These are phyloP conservation scores for Acacia pycnantha DNA, from an alignment of 331 rosid genomes.

Conservation along the genomic window DNA sequence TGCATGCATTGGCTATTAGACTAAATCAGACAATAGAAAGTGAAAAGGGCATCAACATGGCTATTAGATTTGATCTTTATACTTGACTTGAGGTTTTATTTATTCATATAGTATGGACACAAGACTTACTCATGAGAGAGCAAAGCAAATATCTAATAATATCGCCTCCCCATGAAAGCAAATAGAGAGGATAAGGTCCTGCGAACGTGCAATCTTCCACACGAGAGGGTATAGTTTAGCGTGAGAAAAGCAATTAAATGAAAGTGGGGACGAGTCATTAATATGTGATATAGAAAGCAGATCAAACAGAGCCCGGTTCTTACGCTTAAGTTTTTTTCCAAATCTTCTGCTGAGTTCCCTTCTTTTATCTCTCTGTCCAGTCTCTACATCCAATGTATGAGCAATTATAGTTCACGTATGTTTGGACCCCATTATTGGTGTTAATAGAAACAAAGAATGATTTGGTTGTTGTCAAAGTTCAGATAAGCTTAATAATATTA, in stretches of 20 bases:
- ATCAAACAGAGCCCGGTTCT: conserved; percentile 33
- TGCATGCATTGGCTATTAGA: neutral
- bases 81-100: neutral
- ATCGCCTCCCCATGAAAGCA: conserved; percentile 3
- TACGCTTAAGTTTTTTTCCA: neutral
- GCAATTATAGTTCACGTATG: conserved; percentile 18
- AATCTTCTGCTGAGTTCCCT: neutral
- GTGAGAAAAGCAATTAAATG: conserved; percentile 29
- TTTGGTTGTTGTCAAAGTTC: conserved; percentile 33
- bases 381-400: conserved; percentile 32
- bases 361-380: neutral
- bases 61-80: neutral
- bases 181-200: conserved; percentile 20
- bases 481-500: conserved; percentile 3
- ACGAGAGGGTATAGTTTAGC: conserved; percentile 5
- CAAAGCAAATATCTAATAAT: neutral
- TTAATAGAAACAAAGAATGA: conserved; percentile 6
- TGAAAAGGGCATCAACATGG: neutral
- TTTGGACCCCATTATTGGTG: conserved; percentile 20
- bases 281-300: conserved; percentile 35
- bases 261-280: conserved; percentile 33
- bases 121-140: neutral
- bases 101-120: neutral
- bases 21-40: neutral
- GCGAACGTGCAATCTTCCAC: conserved; percentile 4